These are phyloP conservation scores for Pisolithus orientalis DNA, from an alignment of 768 basidiomycete species.

Conservation along the genomic window DNA sequence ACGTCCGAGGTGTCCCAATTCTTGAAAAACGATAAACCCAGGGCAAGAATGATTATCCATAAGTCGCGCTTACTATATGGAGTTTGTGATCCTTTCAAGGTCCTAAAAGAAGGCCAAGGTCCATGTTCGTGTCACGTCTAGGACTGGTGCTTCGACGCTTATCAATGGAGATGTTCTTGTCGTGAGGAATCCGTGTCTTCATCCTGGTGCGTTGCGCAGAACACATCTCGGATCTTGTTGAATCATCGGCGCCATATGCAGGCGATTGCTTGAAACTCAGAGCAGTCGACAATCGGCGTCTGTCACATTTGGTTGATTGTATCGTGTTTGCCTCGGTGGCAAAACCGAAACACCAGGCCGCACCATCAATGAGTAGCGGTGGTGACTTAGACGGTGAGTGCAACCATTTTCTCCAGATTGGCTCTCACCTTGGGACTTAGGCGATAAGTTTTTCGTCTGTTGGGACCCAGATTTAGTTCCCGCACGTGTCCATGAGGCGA, in stretches of 20 bases:
- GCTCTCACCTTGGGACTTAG: slow-evolving; percentile 20
- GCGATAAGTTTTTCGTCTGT: slow-evolving; percentile 63
- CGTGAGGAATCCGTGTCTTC: slow-evolving; percentile 63
- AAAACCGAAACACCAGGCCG: slow-evolving; percentile 49
- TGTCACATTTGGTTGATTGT: slow-evolving; percentile 59
- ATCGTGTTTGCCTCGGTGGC: slow-evolving; percentile 60
- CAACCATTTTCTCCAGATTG: neutral
- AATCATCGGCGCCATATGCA: slow-evolving; percentile 11
- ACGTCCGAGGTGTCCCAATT: slow-evolving; percentile 45
- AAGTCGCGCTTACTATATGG: slow-evolving; percentile 60
- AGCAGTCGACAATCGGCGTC: slow-evolving; percentile 43
- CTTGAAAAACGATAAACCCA: slow-evolving; percentile 45
- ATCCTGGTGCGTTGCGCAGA: slow-evolving; percentile 41
- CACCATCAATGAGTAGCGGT: slow-evolving; percentile 66
- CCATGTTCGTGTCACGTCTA: slow-evolving; percentile 50
- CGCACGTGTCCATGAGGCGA: slow-evolving; percentile 45
- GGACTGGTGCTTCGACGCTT: slow-evolving; percentile 47
- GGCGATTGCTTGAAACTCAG: slow-evolving; percentile 62
- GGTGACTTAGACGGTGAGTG: slow-evolving; percentile 53
- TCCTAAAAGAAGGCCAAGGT: slow-evolving; percentile 62
- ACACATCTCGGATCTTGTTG: neutral
- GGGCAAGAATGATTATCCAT: slow-evolving; percentile 55
- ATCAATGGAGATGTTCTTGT: slow-evolving; percentile 59
- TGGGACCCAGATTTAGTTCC: slow-evolving; percentile 66
- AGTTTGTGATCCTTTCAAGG: slow-evolving; percentile 60